Evolutionary conservation across 345 rosid species (phyloP).

Genomic region (Psidium friedrichsthalianum): DNA sequence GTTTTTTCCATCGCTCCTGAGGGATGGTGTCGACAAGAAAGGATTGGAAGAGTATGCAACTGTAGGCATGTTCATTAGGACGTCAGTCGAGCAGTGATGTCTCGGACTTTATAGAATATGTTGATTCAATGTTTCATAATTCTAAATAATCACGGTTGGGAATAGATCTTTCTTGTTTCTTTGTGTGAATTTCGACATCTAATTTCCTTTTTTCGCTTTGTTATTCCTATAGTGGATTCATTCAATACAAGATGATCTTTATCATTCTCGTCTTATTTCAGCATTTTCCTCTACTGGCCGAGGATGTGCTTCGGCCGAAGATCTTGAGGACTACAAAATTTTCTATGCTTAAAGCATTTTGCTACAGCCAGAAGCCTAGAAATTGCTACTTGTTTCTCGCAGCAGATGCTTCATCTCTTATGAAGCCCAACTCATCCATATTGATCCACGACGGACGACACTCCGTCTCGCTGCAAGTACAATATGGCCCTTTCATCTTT

Average conservation of each 20-base stretch:
- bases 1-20: slow-evolving; percentile 20
- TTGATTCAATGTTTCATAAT: background rate
- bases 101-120: background rate
- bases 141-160: background rate
- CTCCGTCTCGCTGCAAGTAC: background rate
- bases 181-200: background rate
- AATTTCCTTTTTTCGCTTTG: background rate
- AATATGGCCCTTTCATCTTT: no score
- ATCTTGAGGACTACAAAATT: background rate
- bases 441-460: no score
- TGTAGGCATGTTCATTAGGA: slow-evolving; percentile 3
- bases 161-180: background rate
- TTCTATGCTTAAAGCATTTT: background rate
- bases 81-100: background rate
- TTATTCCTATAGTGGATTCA: background rate
- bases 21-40: slow-evolving; percentile 6
- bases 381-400: background rate
- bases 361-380: background rate
- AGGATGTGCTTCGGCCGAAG: background rate
- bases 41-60: slow-evolving; percentile 31
- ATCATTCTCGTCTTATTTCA: background rate
- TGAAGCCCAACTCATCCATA: no score
- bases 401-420: no score
- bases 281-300: background rate
- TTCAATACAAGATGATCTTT: background rate